phyloP scores from a whole-genome alignment of 768 basidiomycete genomes.

The Boletus rubroflammeus region DNA sequence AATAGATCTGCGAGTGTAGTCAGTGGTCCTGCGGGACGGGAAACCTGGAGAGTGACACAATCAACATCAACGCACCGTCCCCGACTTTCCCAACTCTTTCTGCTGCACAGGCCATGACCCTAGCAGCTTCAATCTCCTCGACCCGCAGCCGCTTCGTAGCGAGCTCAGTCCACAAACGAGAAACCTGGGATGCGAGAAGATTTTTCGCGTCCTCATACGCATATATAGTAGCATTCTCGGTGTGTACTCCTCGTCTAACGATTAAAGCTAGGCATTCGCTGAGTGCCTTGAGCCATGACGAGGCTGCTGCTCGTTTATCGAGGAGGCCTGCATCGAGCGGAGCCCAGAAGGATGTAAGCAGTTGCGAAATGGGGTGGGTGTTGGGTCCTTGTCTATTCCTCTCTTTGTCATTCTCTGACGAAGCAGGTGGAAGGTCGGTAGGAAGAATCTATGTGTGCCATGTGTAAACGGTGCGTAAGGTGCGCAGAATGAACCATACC shows the following conservation, averaged over 20 bases:
- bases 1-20: conserved; percentile 39
- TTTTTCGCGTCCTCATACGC: conserved; percentile 3
- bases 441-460: conserved; percentile 19
- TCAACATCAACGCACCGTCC: conserved; percentile 32
- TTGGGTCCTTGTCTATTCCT: neutral
- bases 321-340: conserved; percentile 51
- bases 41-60: conserved; percentile 21
- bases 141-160: conserved; percentile 43
- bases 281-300: conserved; percentile 65
- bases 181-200: conserved; percentile 46
- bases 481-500: conserved; percentile 38
- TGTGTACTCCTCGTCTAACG: conserved; percentile 27
- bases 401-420: neutral
- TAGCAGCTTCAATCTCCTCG: conserved; percentile 41
- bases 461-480: neutral
- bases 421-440: conserved; percentile 9
- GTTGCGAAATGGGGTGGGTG: conserved; percentile 37
- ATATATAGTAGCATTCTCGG: conserved; percentile 1
- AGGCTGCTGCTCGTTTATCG: conserved; percentile 24
- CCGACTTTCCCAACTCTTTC: conserved; percentile 40
- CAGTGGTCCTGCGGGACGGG: conserved; percentile 22
- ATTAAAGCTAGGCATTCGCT: conserved; percentile 70
- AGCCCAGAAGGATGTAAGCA: conserved; percentile 81
- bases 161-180: conserved; percentile 48
- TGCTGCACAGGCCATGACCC: conserved; percentile 44